Base-by-base conservation (phyloP, 768 basidiomycete genomes). In the Pluteus cervinus region DNA sequence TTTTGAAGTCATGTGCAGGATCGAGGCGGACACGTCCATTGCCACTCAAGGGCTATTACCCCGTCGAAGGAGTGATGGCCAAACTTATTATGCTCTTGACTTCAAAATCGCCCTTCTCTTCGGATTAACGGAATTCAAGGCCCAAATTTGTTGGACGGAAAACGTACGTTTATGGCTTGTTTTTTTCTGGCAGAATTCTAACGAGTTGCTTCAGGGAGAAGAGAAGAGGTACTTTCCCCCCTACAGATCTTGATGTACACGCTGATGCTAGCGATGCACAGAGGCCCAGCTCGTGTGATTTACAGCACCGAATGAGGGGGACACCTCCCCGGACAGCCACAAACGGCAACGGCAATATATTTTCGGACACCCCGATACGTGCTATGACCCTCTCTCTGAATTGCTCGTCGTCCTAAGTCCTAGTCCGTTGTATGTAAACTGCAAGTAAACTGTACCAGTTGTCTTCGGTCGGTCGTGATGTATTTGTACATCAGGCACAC, bases 31-130 rank as follows among this genome's bases (percentile, higher is more conserved):
- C 20, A 35, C 36, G 40, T 26, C 40, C 10, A 29, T 21, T 20
- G 9, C 36, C 25, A 34, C 40, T 23, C 34, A 29, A 15, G 15
- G 28, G 26, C 29, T 33, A 32, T 42, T 17, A 24, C 43, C 23
- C 5, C 29, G 21, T 35, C 25, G 22, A 39, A 29, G 43, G 14
- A 29, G 32, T 23, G 35, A 32, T 36, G 25, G 36, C 30, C 44
- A 12, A 29, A 1, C 42, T 18, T 50, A 46, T 23, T 53, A 43
- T 32, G 40, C 36, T 12, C 38, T 53, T 2, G 36, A 44, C 18
- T 49, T 46, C 40, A 45, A 45, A 5, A 22, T 52, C 12, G 39
- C 49, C 21, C 36, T 52, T 12, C 12, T 37, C 3, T 52, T 49
- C 26, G 47, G 48, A 4, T 24, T 40, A 2, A 40, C 48, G 6